These are phyloP conservation scores for Solanum acaule DNA, from an alignment of 257 asterid species.

Conservation along the genomic window DNA sequence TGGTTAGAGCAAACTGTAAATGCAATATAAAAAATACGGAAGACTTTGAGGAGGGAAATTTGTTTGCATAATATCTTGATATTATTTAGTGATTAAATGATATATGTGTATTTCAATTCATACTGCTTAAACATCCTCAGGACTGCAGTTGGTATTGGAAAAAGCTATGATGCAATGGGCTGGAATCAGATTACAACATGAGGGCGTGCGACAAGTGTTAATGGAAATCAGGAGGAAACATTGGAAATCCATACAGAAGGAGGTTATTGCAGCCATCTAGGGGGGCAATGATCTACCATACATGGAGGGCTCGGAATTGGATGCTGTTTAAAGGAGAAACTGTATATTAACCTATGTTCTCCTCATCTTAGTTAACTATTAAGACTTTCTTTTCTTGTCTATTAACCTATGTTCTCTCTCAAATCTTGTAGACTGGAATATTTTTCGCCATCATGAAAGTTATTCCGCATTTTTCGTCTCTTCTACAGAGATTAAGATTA, in stretches of 20 bases:
- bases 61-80: too few species aligned
- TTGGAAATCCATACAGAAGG: not conserved
- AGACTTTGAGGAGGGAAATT: too few species aligned
- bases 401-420: not conserved
- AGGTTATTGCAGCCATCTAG: not conserved
- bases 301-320: not conserved
- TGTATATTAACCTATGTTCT: too few species aligned
- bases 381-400: not conserved
- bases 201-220: not conserved
- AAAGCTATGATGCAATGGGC: not conserved
- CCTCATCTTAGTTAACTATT: not conserved
- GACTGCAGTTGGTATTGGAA: not conserved
- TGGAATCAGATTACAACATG: not conserved
- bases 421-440: not conserved
- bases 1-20: too few species aligned
- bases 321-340: fast-evolving
- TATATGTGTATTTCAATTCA: too few species aligned
- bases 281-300: not conserved
- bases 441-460: too few species aligned
- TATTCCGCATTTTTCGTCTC: too few species aligned
- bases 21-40: too few species aligned
- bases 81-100: too few species aligned
- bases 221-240: not conserved
- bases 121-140: too few species aligned
- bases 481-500: too few species aligned